Evolutionary conservation across 2,329 filamentous ascomycete genomes (phyloP), one percentile per base, ranked within the genome.

Genomic region (Penicillium sp.): DNA sequence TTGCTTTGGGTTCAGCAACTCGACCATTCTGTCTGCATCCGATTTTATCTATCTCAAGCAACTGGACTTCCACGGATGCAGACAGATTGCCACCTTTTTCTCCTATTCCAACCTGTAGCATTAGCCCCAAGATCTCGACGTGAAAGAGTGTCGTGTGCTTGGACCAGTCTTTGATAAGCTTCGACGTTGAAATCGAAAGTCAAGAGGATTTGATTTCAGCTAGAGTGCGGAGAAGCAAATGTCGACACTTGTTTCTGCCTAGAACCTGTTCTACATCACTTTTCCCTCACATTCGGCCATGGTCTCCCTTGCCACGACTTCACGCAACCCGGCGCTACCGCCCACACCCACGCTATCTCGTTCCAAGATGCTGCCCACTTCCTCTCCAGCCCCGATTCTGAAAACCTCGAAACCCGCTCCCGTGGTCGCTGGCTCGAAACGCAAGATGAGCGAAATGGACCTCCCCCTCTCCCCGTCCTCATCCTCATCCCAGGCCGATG

Each of bases 401-500:
- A 71, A 71, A 51, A 61, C 61, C 29, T 61, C 68, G 32, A 70
- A 69, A 42, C 51, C 54, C 6, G 47, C 52, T 7, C 52, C 57
- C 3, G 52, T 60, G 12, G 54, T 51, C 2, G 49, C 58, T 6
- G 65, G 62, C 31, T 57, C 60, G 15, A 72, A 72, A 56, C 68
- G 69, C 55, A 70, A 65, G 47, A 64, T 65, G 57, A 60, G 67
- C 17, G 67, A 69, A 19, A 53, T 66, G 45, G 62, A 68, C 45
- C 53, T 69, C 22, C 60, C 61, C 13, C 62, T 66, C 17, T 65
- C 66, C 8, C 60, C 65, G 1, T 49, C 63, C 40, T 62, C 64
- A 15, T 62, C 66, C 24, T 62, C 64, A 15, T 62, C 66, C 24
- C 53, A 57, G 12, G 55, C 49, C n/a, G 67, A 65, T 15, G 63